Percentiles rank a stretch among this genome's conserved stretches.
Evolutionary conservation across 805 yeast genomes (phyloP).

Genomic region (Ogataea dorogensis): DNA sequence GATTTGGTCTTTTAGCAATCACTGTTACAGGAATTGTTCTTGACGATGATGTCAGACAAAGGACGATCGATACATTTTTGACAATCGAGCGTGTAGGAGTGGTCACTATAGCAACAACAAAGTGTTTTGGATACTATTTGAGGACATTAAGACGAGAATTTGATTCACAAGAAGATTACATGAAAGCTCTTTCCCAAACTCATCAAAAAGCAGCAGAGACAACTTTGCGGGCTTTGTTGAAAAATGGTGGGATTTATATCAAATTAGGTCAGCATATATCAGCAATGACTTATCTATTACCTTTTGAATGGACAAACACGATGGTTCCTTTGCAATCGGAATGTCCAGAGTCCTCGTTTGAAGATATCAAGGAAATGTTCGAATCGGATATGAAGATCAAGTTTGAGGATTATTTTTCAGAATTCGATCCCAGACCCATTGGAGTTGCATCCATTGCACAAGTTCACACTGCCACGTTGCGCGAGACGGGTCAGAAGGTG

Average conservation of each 20-base stretch:
- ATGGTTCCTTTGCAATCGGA: constrained; percentile 90
- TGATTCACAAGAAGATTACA: constrained; percentile 48
- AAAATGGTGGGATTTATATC: constrained; percentile 90
- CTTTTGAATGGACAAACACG: constrained; percentile 91
- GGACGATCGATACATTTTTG: constrained; percentile 35
- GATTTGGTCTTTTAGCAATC: constrained; percentile 19
- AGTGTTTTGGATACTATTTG: constrained; percentile 73
- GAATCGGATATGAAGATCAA: constrained; percentile 58
- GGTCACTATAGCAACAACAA: constrained; percentile 64
- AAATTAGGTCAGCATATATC: constrained; percentile 93
- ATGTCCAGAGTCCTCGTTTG: constrained; percentile 78
- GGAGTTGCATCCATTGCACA: constrained; percentile 98
- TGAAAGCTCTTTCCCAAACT: constrained; percentile 56
- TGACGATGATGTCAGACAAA: constrained; percentile 37
- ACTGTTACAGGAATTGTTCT: constrained; percentile 15
- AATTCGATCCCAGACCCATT: constrained; percentile 70
- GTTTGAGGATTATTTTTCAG: constrained; percentile 62
- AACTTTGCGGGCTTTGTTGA: constrained; percentile 74
- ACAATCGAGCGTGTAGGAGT: constrained; percentile 54
- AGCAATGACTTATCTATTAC: constrained; percentile 88
- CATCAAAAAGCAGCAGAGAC: constrained; percentile 76
- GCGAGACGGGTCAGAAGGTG: constrained; percentile 56
- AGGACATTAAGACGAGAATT: constrained; percentile 42
- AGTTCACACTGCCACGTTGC: constrained; percentile 76
- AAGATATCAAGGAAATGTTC: constrained; percentile 69